Percentiles rank a stretch among this genome's conserved stretches.
Evolutionary conservation across 345 rosid species (phyloP).

Genomic region (thale cress (Arabidopsis thaliana)): DNA sequence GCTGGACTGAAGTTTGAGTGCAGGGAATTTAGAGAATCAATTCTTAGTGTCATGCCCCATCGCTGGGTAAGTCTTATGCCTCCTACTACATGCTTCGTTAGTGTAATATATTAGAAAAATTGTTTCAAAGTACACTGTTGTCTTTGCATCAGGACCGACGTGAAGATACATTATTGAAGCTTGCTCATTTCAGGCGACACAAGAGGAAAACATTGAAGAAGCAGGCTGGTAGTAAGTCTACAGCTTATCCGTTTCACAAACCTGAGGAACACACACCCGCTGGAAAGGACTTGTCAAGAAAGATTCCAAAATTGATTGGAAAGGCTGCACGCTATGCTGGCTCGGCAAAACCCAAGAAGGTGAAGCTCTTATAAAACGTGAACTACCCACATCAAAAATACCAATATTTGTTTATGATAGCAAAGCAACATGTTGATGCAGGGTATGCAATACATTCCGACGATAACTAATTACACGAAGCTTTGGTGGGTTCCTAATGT

Average conservation of each 20-base stretch:
- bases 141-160: constrained; percentile 83
- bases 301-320: constrained; percentile 81
- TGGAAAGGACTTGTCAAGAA: constrained; percentile 87
- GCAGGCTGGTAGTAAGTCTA: constrained; percentile 72
- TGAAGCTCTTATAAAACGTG: constrained; percentile 36
- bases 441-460: constrained; percentile 74
- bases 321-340: constrained; percentile 87
- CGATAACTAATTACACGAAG: constrained; percentile 91
- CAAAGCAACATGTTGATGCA: constrained; percentile 51
- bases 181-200: constrained; percentile 87
- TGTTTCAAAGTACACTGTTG: constrained; percentile 33
- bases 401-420: constrained; percentile 9
- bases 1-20: constrained; percentile 75
- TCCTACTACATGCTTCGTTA: constrained; percentile 17
- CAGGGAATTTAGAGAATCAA: constrained; percentile 97
- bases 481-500: constrained; percentile 99
- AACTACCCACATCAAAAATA: not conserved
- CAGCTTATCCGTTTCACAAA: constrained; percentile 82
- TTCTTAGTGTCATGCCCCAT: constrained; percentile 95
- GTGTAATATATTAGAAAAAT: constrained; percentile 3
- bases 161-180: constrained; percentile 86
- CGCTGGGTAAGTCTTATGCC: constrained; percentile 74
- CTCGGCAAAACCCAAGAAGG: constrained; percentile 93
- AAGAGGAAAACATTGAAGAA: constrained; percentile 84
- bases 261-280: constrained; percentile 94